Evolutionary conservation across 192 early-diverging fungal genomes (phyloP).

Genomic region (Backusella tuberculispora): DNA sequence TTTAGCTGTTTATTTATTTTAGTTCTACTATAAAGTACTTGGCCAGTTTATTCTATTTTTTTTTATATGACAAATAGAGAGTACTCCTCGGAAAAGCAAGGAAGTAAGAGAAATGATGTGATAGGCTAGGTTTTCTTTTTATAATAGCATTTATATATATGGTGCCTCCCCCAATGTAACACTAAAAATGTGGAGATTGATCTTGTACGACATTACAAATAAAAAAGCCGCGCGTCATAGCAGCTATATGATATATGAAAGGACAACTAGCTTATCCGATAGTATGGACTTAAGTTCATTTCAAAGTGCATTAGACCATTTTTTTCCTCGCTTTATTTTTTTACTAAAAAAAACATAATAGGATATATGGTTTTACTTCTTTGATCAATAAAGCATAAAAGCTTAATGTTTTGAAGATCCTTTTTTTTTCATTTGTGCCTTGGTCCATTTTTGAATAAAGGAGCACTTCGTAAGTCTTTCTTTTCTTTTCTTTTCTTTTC

Average conservation of each 20-base stretch:
- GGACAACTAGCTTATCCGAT: background rate
- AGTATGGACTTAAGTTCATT: conserved; percentile 10
- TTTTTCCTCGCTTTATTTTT: background rate
- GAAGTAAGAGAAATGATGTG: background rate
- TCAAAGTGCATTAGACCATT: conserved; percentile 7
- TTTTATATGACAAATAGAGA: background rate
- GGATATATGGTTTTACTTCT: background rate
- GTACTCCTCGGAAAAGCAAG: conserved; percentile 6
- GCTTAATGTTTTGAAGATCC: background rate
- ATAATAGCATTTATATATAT: conserved; percentile 11
- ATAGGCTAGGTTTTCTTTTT: conserved; percentile 12
- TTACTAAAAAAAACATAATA: background rate
- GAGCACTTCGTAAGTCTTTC: background rate
- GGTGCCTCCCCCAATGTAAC: background rate
- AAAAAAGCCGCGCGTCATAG: conserved; percentile 7
- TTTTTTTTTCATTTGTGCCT: conserved; percentile 1
- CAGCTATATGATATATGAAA: background rate
- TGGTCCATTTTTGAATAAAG: background rate
- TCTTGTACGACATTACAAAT: conserved; percentile 7
- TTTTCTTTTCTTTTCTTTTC: background rate
- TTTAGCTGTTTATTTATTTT: background rate
- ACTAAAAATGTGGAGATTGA: conserved; percentile 11
- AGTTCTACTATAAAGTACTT: background rate
- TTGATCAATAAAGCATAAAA: background rate
- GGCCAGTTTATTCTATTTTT: background rate